These are phyloP conservation scores for Endotrypanum monterogeii DNA, from an alignment of 208 protist genomes.

Conservation along the genomic window DNA sequence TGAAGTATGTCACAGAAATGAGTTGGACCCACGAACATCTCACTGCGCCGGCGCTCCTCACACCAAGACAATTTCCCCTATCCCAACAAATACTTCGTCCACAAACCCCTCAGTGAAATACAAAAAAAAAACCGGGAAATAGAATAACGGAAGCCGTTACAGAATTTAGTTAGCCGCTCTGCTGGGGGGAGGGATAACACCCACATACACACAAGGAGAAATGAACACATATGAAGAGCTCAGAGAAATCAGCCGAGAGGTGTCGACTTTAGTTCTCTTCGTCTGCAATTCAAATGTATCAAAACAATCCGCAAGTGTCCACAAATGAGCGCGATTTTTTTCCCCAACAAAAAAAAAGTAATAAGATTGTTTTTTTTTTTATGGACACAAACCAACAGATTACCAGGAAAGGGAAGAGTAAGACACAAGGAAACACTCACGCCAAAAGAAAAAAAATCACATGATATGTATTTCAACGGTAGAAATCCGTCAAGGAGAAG, in stretches of 20 bases:
- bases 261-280: neutral
- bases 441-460: constrained; percentile 3
- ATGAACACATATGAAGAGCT: constrained; percentile 3
- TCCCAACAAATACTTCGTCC: neutral
- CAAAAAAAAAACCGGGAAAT: neutral
- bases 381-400: neutral
- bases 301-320: neutral
- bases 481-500: constrained; percentile 7
- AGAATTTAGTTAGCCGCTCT: neutral
- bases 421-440: constrained; percentile 1
- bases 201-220: neutral
- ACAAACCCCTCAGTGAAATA: neutral
- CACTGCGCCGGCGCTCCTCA: neutral
- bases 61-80: no score
- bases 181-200: neutral
- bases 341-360: neutral
- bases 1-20: neutral
- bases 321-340: neutral
- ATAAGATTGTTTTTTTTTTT: neutral
- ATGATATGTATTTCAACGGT: neutral
- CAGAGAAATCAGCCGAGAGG: constrained; percentile 8
- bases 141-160: neutral
- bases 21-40: neutral
- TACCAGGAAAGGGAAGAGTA: constrained; percentile 4
- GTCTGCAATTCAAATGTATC: no score